Evolutionary conservation across 2,329 filamentous ascomycete genomes (phyloP).

Genomic region (Emergomyces pasteurianus): DNA sequence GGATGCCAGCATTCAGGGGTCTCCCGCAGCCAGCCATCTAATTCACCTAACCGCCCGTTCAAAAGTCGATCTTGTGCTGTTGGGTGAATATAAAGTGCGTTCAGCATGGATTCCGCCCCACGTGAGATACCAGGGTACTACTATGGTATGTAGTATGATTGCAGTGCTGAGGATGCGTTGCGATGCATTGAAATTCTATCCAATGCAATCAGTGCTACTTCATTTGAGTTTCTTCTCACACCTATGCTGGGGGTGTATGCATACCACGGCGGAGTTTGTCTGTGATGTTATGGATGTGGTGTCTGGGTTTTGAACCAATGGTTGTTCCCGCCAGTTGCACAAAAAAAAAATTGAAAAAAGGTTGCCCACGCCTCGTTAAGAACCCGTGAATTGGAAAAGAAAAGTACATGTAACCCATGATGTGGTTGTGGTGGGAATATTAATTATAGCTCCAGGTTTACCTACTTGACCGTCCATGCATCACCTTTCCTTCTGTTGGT

Average conservation of each 20-base stretch:
- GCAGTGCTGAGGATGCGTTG: not conserved
- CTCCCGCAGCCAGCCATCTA: not conserved
- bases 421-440: not conserved
- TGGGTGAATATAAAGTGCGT: not conserved
- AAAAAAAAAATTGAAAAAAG: too few relatives aligned
- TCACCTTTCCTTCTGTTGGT: not conserved
- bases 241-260: not conserved
- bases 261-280: not conserved
- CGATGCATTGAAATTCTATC: not conserved
- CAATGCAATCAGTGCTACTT: not conserved
- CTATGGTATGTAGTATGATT: conserved; percentile 32
- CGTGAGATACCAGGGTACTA: conserved; percentile 43
- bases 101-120: not conserved
- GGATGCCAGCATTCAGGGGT: not conserved
- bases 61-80: too few relatives aligned
- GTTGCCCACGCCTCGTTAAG: not conserved
- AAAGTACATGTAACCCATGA: not conserved
- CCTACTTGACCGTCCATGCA: not conserved
- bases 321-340: not conserved
- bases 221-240: not conserved
- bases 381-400: not conserved
- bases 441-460: not conserved
- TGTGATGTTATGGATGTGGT: not conserved
- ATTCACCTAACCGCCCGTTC: not conserved
- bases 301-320: not conserved